A percentile compares a stretch with the other conserved stretches of the same genome.
phyloP scores from a whole-genome alignment of 139 green algal genomes.

The Chlorella sp. region DNA sequence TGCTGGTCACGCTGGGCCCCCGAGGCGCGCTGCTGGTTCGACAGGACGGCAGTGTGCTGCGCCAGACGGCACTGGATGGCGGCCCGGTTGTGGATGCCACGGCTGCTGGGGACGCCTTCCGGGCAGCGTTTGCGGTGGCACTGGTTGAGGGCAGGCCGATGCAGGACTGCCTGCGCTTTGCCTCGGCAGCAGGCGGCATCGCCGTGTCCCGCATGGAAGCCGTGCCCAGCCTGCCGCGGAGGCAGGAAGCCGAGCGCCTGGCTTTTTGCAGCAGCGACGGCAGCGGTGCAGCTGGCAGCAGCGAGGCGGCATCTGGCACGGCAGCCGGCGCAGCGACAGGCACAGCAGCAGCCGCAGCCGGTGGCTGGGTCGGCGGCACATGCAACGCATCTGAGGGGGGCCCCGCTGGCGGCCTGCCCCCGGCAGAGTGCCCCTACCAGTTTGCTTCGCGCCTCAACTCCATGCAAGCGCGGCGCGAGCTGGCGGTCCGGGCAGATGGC shows the following conservation, averaged over 20 bases:
- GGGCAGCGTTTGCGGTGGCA: slow-evolving; percentile 69
- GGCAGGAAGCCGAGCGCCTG: slow-evolving; percentile 53
- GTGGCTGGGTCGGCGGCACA: neutral
- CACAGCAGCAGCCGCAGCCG: slow-evolving; percentile 3
- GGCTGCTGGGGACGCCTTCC: slow-evolving; percentile 69
- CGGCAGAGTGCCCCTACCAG: slow-evolving; percentile 28
- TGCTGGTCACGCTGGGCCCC: slow-evolving; percentile 69
- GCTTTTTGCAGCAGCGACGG: slow-evolving; percentile 5
- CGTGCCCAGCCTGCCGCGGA: slow-evolving; percentile 57
- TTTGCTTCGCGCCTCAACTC: slow-evolving; percentile 73
- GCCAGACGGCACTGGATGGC: slow-evolving; percentile 45
- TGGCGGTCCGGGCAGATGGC: slow-evolving; percentile 21
- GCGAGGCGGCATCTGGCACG: slow-evolving; percentile 5
- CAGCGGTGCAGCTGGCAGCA: neutral
- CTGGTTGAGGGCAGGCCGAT: slow-evolving; percentile 54
- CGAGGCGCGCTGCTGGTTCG: slow-evolving; percentile 61
- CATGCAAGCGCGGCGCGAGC: slow-evolving; percentile 62
- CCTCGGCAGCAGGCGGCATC: slow-evolving; percentile 53
- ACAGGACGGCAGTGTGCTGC: slow-evolving; percentile 11
- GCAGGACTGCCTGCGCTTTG: slow-evolving; percentile 48
- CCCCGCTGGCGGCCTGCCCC: neutral
- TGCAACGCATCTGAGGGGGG: neutral
- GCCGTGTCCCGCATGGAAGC: slow-evolving; percentile 59
- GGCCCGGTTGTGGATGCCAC: slow-evolving; percentile 61
- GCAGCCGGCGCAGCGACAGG: neutral